Evolutionary conservation across 1,139 yeast species (phyloP).

Genomic region (Scheffersomyces cryptocercus): DNA sequence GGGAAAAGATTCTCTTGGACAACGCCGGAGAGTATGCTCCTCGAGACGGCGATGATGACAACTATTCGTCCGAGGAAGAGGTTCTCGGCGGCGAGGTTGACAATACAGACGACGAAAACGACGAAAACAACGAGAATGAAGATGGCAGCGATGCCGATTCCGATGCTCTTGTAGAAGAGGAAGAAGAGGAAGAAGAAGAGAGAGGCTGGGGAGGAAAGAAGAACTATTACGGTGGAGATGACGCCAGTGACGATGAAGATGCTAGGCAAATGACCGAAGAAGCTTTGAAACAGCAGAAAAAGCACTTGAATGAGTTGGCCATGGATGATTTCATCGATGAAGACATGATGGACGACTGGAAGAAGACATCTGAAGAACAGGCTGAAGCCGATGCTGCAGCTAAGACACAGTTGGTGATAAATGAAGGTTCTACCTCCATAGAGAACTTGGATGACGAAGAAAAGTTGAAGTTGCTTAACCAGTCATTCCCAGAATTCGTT

Average conservation of each 20-base stretch:
- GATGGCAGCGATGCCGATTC: conserved; percentile 30
- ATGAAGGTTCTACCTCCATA: conserved; percentile 25
- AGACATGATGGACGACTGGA: conserved; percentile 77
- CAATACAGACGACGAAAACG: conserved; percentile 25
- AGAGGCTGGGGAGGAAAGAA: conserved; percentile 81
- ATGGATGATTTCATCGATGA: conserved; percentile 86
- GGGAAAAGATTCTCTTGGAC: conserved; percentile 61
- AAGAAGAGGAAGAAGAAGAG: conserved; percentile 50
- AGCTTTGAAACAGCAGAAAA: conserved; percentile 84
- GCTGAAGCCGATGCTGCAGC: conserved; percentile 25
- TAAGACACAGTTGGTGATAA: conserved; percentile 21
- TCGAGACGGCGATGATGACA: conserved; percentile 32
- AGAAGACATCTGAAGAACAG: conserved; percentile 35
- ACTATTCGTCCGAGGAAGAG: conserved; percentile 47
- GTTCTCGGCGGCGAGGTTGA: conserved; percentile 38
- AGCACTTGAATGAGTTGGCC: conserved; percentile 75
- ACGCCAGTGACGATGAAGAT: conserved; percentile 70
- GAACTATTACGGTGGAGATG: conserved; percentile 85
- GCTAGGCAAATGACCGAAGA: conserved; percentile 83
- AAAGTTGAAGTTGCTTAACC: conserved; percentile 49
- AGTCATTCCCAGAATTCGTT: conserved; percentile 80
- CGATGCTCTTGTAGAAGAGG: conserved; percentile 47
- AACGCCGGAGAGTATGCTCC: conserved; percentile 51
- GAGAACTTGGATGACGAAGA: conserved; percentile 42
- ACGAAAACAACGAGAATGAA: conserved; percentile 33